phyloP scores from a whole-genome alignment of 2,329 filamentous ascomycete species.

The Cladosporium sp. region DNA sequence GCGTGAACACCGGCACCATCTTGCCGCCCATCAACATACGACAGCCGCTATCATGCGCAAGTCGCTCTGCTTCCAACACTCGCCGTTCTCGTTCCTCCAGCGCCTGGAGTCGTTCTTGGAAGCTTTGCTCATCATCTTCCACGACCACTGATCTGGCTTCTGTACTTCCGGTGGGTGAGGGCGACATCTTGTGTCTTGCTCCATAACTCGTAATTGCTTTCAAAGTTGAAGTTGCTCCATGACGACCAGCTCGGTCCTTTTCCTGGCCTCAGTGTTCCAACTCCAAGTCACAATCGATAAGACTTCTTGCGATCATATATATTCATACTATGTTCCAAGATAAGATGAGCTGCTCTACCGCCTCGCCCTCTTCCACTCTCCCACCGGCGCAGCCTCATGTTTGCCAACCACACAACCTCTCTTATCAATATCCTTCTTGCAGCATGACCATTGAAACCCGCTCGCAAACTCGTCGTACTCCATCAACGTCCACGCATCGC shows the following conservation, averaged over 20 bases:
- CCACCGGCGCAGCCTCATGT: constrained; percentile 14
- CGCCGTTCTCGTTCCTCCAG: background rate
- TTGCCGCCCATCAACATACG: background rate
- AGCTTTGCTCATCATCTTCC: background rate
- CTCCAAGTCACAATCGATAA: background rate
- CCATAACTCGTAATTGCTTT: background rate
- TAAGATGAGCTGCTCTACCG: background rate
- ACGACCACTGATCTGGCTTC: background rate
- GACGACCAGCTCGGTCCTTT: background rate
- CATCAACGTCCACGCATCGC: constrained; percentile 18
- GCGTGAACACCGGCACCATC: background rate
- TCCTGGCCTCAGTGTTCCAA: background rate
- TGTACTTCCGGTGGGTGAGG: background rate
- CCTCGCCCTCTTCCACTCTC: constrained; percentile 9
- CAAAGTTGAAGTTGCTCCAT: background rate
- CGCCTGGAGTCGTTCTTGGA: background rate
- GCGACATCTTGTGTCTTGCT: background rate
- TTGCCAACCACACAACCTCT: constrained; percentile 11
- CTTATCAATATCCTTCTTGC: background rate
- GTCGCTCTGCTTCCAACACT: background rate
- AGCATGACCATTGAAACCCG: constrained; percentile 12
- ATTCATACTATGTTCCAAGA: background rate
- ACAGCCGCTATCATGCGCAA: background rate
- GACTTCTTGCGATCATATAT: background rate
- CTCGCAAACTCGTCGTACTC: constrained; percentile 1